These are phyloP conservation scores for Dioszegia aurantiaca DNA, from an alignment of 768 basidiomycete species.

Conservation along the genomic window DNA sequence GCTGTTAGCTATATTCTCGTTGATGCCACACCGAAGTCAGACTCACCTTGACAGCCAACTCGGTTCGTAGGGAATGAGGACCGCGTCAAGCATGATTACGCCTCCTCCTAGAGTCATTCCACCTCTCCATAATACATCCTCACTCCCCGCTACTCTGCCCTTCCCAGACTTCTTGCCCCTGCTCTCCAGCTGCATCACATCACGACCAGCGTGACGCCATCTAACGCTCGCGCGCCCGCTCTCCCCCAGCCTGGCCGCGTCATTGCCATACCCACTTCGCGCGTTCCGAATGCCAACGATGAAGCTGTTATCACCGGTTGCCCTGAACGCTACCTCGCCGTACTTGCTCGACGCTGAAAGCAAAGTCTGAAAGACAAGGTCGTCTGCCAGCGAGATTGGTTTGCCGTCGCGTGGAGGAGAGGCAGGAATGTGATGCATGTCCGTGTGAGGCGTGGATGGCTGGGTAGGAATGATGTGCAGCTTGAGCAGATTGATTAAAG, in stretches of 20 bases:
- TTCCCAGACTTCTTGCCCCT: constrained; percentile 46
- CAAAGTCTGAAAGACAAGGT: constrained; percentile 72
- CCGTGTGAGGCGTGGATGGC: constrained; percentile 17
- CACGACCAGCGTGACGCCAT: constrained; percentile 52
- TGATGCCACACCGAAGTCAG: not conserved
- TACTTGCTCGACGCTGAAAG: constrained; percentile 60
- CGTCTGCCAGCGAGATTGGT: constrained; percentile 69
- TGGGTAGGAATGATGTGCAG: constrained; percentile 53
- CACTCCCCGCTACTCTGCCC: constrained; percentile 53
- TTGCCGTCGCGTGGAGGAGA: constrained; percentile 60
- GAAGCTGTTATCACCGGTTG: constrained; percentile 52
- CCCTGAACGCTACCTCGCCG: constrained; percentile 78
- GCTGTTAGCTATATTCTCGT: not conserved
- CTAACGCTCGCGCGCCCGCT: constrained; percentile 59
- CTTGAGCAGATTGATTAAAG: constrained; percentile 49
- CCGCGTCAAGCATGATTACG: constrained; percentile 78
- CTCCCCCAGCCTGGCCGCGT: constrained; percentile 52
- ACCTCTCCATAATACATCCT: constrained; percentile 61
- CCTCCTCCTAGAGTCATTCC: constrained; percentile 80
- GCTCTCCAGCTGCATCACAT: constrained; percentile 63
- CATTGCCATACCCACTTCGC: constrained; percentile 51
- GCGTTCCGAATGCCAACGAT: constrained; percentile 56
- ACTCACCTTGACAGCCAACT: constrained; percentile 76
- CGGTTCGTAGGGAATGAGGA: constrained; percentile 81
- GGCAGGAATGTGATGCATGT: constrained; percentile 4